A percentile compares a stretch with the other conserved stretches of the same genome.
Conservation (phyloP, 2,329 filamentous ascomycete species). For the Botrytis aclada region DNA sequence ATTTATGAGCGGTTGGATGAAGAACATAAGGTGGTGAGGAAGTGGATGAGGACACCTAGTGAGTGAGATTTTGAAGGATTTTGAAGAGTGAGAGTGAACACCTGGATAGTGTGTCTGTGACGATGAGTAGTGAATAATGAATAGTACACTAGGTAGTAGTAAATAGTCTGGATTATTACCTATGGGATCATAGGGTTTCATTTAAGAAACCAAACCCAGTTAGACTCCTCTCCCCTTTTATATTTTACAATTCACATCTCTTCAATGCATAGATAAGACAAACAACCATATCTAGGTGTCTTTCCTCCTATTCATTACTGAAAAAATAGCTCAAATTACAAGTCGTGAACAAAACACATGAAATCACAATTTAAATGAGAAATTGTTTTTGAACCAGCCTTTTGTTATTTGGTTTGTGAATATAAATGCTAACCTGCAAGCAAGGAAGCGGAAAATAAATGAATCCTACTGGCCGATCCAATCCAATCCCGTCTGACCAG, state of each 20-base stretch:
- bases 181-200: not conserved
- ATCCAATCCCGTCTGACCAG: not conserved
- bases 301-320: not conserved
- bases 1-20: too few species aligned
- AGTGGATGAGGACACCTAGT: too few species aligned
- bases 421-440: not conserved
- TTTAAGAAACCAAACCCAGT: not conserved
- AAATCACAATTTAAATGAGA: not conserved
- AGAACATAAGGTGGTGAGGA: too few species aligned
- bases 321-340: not conserved
- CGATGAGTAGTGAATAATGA: not conserved
- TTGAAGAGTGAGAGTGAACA: not conserved
- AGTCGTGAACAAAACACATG: not conserved
- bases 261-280: fast-evolving
- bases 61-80: too few species aligned
- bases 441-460: not conserved
- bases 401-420: not conserved
- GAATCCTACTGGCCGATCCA: not conserved
- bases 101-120: not conserved
- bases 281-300: not conserved
- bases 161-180: too few species aligned
- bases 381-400: not conserved
- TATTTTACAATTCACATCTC: not conserved
- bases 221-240: not conserved
- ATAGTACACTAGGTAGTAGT: too few species aligned